These are phyloP conservation scores for Conringia planisiliqua DNA, from an alignment of 345 rosid genomes.

Conservation along the genomic window DNA sequence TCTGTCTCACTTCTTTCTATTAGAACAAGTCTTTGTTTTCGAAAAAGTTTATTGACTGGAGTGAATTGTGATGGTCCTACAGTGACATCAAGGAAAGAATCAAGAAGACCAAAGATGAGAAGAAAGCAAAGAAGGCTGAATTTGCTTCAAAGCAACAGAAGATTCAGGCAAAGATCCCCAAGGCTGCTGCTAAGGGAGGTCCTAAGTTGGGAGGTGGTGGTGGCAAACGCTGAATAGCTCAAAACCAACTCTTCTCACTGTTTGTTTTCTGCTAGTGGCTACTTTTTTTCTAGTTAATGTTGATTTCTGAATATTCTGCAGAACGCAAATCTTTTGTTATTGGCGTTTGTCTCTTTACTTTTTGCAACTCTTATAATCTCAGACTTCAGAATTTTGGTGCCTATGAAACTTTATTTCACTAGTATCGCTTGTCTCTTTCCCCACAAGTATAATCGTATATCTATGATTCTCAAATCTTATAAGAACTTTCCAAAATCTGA, in stretches of 20 bases:
- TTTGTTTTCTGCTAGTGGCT: slow-evolving; percentile 19
- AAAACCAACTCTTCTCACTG: not conserved
- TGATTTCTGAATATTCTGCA: slow-evolving; percentile 18
- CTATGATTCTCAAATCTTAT: too few relatives aligned
- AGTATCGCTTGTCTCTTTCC: not conserved
- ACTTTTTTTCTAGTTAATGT: slow-evolving; percentile 19
- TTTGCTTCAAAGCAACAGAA: slow-evolving; percentile 33
- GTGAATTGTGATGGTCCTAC: slow-evolving; percentile 12
- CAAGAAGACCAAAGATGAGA: slow-evolving; percentile 39
- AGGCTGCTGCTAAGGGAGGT: slow-evolving; percentile 39
- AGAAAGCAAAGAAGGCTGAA: slow-evolving; percentile 39
- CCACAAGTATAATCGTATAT: not conserved
- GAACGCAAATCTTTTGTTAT: slow-evolving; percentile 21
- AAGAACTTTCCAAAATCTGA: too few relatives aligned
- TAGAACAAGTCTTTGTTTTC: too few relatives aligned
- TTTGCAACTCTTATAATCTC: slow-evolving; percentile 16
- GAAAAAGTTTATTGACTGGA: not conserved
- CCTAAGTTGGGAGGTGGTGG: slow-evolving; percentile 42
- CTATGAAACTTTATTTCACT: not conserved
- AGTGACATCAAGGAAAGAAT: slow-evolving; percentile 44
- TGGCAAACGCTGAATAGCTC: slow-evolving; percentile 36
- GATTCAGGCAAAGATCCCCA: slow-evolving; percentile 29
- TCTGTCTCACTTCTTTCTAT: not conserved
- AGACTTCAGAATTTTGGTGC: slow-evolving; percentile 18
- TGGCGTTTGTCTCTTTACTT: not conserved